Evolutionary conservation across 2,329 filamentous ascomycete genomes (phyloP), one percentile per base, ranked within the genome.

Genomic region (Mariannaea elegans): DNA sequence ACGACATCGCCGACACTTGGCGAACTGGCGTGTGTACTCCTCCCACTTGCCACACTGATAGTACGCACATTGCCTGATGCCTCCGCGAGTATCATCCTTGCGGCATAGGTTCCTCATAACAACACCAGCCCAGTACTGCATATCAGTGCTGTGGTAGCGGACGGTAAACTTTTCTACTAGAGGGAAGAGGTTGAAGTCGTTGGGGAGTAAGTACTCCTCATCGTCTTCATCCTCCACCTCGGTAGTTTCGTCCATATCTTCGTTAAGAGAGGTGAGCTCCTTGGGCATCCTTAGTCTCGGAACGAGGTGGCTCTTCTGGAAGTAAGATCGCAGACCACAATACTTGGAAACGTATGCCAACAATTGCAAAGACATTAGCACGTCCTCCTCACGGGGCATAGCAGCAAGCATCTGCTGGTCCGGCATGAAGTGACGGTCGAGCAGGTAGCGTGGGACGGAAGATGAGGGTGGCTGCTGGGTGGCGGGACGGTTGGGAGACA

Each of bases 51-150:
- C 94, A 76, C 95, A 99, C 77, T 97, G 89, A 80, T 97, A 99
- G 80, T 97, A 97, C 53, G 95, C 95, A 76, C 95, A 99, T 75
- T 99, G 95, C 56, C 95, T 86, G 68, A 99, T 98, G 59, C 95
- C 95, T 39, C 95, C 95, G 46, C 92, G 87, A 10, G 91, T 92
- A 74, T 99, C 95, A 75, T 99, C 95, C 80, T 99, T 99, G 65
- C 95, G 92, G 82, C 95, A 99, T 48, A 99, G 86, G 74, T 99
- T 99, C 65, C 95, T 87, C 95, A 99, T 99, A 44, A 99, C 95
- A 14, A 99, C 95, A 63, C 94, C 95, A 16, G 95, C 95, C 95
- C 95, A 99, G 80, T 99, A 99, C 76, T 97, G 94, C 95, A 99
- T 99, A 74, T 97, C 94, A 60, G 93, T 92, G 65, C 92, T 93